These are phyloP conservation scores for Penicillium odoratum DNA, from an alignment of 495 filamentous ascomycete genomes.

Conservation along the genomic window DNA sequence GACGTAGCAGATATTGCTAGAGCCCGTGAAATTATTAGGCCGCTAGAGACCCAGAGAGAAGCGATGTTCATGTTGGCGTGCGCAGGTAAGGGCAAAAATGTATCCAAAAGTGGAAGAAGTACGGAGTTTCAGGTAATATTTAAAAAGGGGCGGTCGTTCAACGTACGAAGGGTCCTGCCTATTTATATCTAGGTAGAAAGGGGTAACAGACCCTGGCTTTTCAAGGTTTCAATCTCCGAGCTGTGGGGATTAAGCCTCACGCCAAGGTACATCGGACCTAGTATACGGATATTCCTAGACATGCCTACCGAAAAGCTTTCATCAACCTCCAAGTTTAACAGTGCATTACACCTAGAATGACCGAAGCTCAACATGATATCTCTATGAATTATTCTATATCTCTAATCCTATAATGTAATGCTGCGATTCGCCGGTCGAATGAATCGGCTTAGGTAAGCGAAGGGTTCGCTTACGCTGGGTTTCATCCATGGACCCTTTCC, in stretches of 20 bases:
- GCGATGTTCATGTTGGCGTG: constrained; percentile 28
- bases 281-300: background rate
- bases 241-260: background rate
- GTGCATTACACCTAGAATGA: background rate
- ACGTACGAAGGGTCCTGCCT: no score
- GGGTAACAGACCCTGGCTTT: background rate
- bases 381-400: no score
- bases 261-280: background rate
- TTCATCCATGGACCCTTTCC: background rate
- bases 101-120: no score
- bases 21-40: constrained; percentile 23
- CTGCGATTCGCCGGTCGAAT: no score
- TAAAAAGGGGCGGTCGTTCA: no score
- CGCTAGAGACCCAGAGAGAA: constrained; percentile 26
- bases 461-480: background rate
- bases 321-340: background rate
- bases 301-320: background rate
- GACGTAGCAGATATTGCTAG: constrained; percentile 22
- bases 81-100: constrained; percentile 17
- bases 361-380: background rate
- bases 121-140: no score
- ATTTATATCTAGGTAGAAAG: no score
- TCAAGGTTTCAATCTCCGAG: background rate
- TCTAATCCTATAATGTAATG: no score
- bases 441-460: no score